These are phyloP conservation scores for Chenopodium album DNA, from an alignment of 148 eudicot species.

Conservation along the genomic window DNA sequence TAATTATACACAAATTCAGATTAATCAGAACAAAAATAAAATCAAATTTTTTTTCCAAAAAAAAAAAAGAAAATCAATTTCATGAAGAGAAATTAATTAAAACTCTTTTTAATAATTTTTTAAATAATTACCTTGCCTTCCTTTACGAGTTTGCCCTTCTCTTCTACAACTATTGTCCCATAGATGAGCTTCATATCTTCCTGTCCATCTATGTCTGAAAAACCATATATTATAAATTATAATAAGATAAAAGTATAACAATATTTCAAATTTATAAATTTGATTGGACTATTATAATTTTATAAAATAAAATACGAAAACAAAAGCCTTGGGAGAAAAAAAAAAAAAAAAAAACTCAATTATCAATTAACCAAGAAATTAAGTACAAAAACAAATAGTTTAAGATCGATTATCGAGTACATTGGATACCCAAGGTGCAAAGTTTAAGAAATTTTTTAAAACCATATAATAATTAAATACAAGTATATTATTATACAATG, in stretches of 20 bases:
- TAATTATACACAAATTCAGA: background rate
- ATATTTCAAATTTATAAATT: background rate
- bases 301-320: background rate
- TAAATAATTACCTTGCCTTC: conserved; percentile 69
- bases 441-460: conserved; percentile 3
- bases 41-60: no score
- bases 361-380: background rate
- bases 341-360: background rate
- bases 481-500: background rate
- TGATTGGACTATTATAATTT: no score
- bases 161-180: conserved; percentile 98
- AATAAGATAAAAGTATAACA: background rate
- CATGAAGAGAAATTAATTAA: no score
- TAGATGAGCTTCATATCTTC: conserved; percentile 96
- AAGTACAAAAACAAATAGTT: background rate
- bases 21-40: background rate
- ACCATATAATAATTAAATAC: background rate
- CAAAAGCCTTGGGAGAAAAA: background rate
- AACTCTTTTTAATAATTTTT: no score
- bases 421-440: conserved; percentile 21
- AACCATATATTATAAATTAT: background rate
- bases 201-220: conserved; percentile 94
- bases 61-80: no score
- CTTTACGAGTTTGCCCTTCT: conserved; percentile 97
- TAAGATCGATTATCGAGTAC: conserved; percentile 21